Evolutionary conservation across 2,329 filamentous ascomycete species (phyloP).

Genomic region (Xenosphaeropsis pyriputrescens): DNA sequence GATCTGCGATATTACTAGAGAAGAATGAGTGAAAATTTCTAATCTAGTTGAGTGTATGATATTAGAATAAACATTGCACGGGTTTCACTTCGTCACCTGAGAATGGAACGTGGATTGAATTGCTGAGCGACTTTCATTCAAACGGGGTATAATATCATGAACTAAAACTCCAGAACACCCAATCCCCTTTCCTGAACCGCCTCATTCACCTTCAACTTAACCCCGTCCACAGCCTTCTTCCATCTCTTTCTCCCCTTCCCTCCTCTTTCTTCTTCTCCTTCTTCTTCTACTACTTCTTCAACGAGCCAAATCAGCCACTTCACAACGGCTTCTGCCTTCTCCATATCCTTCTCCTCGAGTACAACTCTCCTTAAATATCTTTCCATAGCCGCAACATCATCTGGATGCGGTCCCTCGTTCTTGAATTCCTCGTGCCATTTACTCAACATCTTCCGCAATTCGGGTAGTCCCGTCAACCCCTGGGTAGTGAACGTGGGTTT

Average conservation of each 20-base stretch:
- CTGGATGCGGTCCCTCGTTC: slow-evolving; percentile 59
- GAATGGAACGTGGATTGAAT: too few species aligned
- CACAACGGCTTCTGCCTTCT: slow-evolving; percentile 55
- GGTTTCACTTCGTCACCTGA: too few species aligned
- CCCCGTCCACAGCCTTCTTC: slow-evolving; percentile 25
- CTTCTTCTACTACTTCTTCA: too few species aligned
- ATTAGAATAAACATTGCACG: too few species aligned
- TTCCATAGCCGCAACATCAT: slow-evolving; percentile 63
- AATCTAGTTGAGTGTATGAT: too few species aligned
- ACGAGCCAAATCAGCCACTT: slow-evolving; percentile 51
- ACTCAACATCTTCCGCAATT: slow-evolving; percentile 60
- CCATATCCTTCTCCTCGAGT: slow-evolving; percentile 60
- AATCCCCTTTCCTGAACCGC: slow-evolving; percentile 42
- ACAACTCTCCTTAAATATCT: slow-evolving; percentile 63
- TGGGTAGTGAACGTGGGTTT: slow-evolving; percentile 47
- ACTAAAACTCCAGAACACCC: slow-evolving; percentile 33
- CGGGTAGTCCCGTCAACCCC: slow-evolving; percentile 35
- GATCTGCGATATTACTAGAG: too few species aligned
- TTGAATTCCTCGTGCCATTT: slow-evolving; percentile 64
- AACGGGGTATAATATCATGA: too few species aligned
- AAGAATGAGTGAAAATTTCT: too few species aligned
- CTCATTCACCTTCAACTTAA: slow-evolving; percentile 35
- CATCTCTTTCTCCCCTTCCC: slow-evolving; percentile 27
- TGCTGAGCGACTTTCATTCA: too few species aligned
- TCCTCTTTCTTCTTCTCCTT: slow-evolving; percentile 22